These are phyloP conservation scores for Russula lepida DNA, from an alignment of 768 basidiomycete species.

Conservation along the genomic window DNA sequence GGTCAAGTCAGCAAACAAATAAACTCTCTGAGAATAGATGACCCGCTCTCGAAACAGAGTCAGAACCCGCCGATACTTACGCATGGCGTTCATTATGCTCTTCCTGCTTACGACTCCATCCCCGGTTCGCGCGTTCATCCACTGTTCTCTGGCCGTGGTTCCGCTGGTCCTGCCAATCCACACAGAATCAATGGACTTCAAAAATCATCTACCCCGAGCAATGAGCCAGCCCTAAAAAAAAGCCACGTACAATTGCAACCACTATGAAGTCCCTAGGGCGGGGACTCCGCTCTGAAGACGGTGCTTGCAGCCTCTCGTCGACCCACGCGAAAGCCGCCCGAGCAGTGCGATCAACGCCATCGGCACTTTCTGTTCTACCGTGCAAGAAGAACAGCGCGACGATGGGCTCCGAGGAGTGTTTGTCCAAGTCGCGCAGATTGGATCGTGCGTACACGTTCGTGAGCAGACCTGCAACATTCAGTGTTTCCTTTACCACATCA, in stretches of 20 bases:
- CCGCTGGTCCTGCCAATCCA: slow-evolving; percentile 38
- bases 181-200: no score
- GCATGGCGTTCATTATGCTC: slow-evolving; percentile 37
- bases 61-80: slow-evolving; percentile 24
- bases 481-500: slow-evolving; percentile 20
- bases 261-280: slow-evolving; percentile 36
- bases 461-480: slow-evolving; percentile 27
- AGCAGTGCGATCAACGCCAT: slow-evolving; percentile 29
- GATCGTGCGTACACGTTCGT: slow-evolving; percentile 25
- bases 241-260: slow-evolving; percentile 36
- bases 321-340: slow-evolving; percentile 28
- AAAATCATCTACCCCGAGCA: neutral
- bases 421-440: slow-evolving; percentile 8
- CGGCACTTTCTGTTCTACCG: slow-evolving; percentile 34
- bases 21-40: neutral
- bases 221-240: neutral
- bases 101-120: slow-evolving; percentile 29
- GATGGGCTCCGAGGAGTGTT: slow-evolving; percentile 18
- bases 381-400: slow-evolving; percentile 41
- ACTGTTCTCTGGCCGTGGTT: slow-evolving; percentile 42
- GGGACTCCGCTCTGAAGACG: slow-evolving; percentile 18
- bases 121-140: slow-evolving; percentile 31
- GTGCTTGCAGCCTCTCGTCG: slow-evolving; percentile 17
- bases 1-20: slow-evolving; percentile 15
- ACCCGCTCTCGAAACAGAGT: neutral